A percentile compares a stretch with the other conserved stretches of the same genome.
These are phyloP conservation scores for Bipolaris bicolor DNA, from an alignment of 2,329 filamentous ascomycete species.

Conservation along the genomic window DNA sequence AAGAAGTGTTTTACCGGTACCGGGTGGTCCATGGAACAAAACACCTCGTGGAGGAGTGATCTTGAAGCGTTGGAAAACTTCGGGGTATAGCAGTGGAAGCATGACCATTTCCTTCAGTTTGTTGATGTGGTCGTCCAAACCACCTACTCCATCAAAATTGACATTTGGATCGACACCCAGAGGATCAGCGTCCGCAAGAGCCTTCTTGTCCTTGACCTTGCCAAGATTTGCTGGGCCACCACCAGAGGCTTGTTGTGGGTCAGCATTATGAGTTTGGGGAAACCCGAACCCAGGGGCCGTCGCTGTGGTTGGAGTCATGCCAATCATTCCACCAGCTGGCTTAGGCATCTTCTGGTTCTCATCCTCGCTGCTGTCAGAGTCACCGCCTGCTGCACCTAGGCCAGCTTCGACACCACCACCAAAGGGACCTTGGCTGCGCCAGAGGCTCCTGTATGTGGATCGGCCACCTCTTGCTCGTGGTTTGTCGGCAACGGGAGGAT, in stretches of 20 bases:
- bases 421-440: slow-evolving; percentile 91
- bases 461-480: slow-evolving; percentile 67
- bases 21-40: slow-evolving; percentile 93
- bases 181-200: slow-evolving; percentile 90
- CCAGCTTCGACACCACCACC: slow-evolving; percentile 83
- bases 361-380: slow-evolving; percentile 97
- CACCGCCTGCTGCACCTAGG: slow-evolving; percentile 75
- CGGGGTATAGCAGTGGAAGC: slow-evolving; percentile 89
- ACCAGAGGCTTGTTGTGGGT: slow-evolving; percentile 60
- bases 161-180: slow-evolving; percentile 91
- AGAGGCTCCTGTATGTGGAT: slow-evolving; percentile 72
- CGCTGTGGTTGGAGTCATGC: slow-evolving; percentile 65
- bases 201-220: slow-evolving; percentile 90
- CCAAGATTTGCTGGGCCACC: slow-evolving; percentile 82
- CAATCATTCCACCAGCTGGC: slow-evolving; percentile 65
- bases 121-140: slow-evolving; percentile 90
- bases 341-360: slow-evolving; percentile 71
- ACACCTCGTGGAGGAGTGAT: slow-evolving; percentile 95
- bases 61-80: slow-evolving; percentile 88
- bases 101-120: slow-evolving; percentile 99
- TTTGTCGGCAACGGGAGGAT: slow-evolving; percentile 70
- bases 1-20: slow-evolving; percentile 96
- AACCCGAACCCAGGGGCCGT: slow-evolving; percentile 59
- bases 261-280: slow-evolving; percentile 63
- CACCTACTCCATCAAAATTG: slow-evolving; percentile 92